Base-by-base conservation (phyloP, 352 stramenopile species). In the Phytopythium cucurbitacearum region DNA sequence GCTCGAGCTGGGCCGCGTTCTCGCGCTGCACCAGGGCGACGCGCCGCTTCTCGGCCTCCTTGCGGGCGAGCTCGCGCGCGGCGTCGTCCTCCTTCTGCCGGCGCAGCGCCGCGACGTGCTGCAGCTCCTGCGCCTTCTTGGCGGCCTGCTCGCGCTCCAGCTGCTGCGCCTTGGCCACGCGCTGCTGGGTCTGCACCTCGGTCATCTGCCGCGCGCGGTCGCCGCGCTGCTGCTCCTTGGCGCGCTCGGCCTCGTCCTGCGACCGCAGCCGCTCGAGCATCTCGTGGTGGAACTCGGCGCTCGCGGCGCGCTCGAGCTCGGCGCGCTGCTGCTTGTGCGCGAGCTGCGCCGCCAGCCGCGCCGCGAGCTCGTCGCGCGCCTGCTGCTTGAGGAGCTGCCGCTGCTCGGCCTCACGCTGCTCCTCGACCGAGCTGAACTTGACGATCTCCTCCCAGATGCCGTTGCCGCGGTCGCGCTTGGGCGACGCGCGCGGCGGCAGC, bases 371-470 rank as follows among this genome's bases (percentile, higher is more conserved):
- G 0, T 40, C 50, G 11, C 75, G 68, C 33, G 75, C 66, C 11
- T 38, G 40, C 32, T 65, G 44, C 12, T 67, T 68, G 6, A 57
- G 15, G 5, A 73, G 68, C 5, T 62, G 67, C 53, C 81, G 67
- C 21, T 59, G 62, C 43, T 81, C 51, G 1, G 69, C 74, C 36
- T 93, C 82, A 7, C 73, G 55, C 49, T 78, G 65, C 59, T 93
- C 82, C 51, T 90, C 79, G 4, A 89, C 51, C 4, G 73, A 85
- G 45, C 72, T 73, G 54, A 82, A 91, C 68, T 91, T 82, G 53
- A 89, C 83, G 49, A 93, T 90, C 51, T 91, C 73, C 47, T 91
- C 80, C 83, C 83, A 93, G 40, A 93, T 91, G 33, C 79, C 76
- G 50, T 81, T 85, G 59, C 69, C 72, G 9, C 85, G 82, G n/a